Evolutionary conservation across 352 stramenopile genomes (phyloP).

Genomic region (Pythium grandisporangium): DNA sequence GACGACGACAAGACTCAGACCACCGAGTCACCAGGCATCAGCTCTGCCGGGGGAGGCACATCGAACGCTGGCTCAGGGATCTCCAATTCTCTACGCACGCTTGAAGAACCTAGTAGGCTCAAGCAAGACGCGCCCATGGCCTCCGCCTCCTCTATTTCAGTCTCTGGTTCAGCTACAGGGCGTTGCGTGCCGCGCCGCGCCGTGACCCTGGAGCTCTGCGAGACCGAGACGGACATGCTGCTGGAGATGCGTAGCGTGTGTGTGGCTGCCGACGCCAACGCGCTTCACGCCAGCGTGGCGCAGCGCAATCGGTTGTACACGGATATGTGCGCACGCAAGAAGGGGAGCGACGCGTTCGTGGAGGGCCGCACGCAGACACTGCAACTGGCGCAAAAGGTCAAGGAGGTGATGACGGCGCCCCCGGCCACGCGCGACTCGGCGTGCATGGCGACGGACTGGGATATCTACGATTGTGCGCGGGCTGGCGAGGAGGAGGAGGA

Average conservation of each 20-base stretch:
- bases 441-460: conserved; percentile 73
- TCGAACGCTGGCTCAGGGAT: no score
- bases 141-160: background rate
- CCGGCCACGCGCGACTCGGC: conserved; percentile 64
- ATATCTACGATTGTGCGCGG: conserved; percentile 74
- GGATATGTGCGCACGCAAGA: conserved; percentile 55
- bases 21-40: no score
- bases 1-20: conserved; percentile 19
- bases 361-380: conserved; percentile 56
- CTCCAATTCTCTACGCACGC: no score
- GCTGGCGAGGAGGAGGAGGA: conserved; percentile 26
- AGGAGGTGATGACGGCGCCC: conserved; percentile 76
- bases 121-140: background rate
- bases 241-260: conserved; percentile 62
- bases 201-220: conserved; percentile 35
- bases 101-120: no score
- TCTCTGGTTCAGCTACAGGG: background rate
- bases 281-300: conserved; percentile 25
- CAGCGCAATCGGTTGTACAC: conserved; percentile 62
- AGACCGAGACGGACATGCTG: conserved; percentile 57
- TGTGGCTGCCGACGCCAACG: conserved; percentile 44
- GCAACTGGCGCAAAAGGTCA: conserved; percentile 70
- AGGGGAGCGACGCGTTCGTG: conserved; percentile 71
- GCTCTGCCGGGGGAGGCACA: no score
- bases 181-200: conserved; percentile 12